Evolutionary conservation across 176 grass and related monocot species (phyloP).

Genomic region (Cenchrus fungigraminus): DNA sequence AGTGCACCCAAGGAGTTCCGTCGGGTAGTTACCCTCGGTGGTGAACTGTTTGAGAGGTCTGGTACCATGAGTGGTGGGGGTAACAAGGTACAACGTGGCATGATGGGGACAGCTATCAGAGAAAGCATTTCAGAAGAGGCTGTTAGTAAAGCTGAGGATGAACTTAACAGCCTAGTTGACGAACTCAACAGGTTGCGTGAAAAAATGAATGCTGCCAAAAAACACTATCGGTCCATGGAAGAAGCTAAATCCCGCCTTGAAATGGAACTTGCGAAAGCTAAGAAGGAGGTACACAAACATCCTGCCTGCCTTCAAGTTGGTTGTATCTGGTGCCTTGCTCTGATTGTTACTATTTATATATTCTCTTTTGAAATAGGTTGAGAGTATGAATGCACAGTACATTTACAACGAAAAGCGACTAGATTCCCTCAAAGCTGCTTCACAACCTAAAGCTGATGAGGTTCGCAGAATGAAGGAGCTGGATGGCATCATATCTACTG

Average conservation of each 20-base stretch:
- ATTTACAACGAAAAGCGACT: slow-evolving; percentile 81
- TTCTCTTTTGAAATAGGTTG: slow-evolving; percentile 59
- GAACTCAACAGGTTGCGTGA: slow-evolving; percentile 66
- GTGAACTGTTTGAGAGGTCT: slow-evolving; percentile 88
- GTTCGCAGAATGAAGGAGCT: slow-evolving; percentile 68
- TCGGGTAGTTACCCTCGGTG: slow-evolving; percentile 83
- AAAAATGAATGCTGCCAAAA: slow-evolving; percentile 68
- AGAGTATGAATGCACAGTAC: slow-evolving; percentile 76
- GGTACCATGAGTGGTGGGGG: slow-evolving; percentile 97
- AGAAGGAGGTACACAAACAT: slow-evolving; percentile 69
- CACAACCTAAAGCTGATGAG: slow-evolving; percentile 77
- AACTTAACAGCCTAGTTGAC: slow-evolving; percentile 66
- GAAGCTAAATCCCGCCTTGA: slow-evolving; percentile 59
- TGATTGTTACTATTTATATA: not conserved
- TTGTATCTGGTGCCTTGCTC: not conserved
- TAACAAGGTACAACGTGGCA: slow-evolving; percentile 67
- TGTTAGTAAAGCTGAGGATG: slow-evolving; percentile 62
- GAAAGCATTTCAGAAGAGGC: slow-evolving; percentile 73
- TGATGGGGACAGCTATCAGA: slow-evolving; percentile 83
- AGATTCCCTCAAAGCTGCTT: slow-evolving; percentile 70
- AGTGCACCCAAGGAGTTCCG: slow-evolving; percentile 69
- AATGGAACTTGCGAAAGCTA: slow-evolving; percentile 85
- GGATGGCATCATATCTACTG: slow-evolving; percentile 59
- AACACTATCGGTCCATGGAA: slow-evolving; percentile 58
- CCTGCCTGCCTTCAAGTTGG: slow-evolving; percentile 23